A percentile compares a stretch with the other conserved stretches of the same genome.
Conservation (phyloP, 2,329 filamentous ascomycete genomes). For the Pseudogymnoascus destructans region DNA sequence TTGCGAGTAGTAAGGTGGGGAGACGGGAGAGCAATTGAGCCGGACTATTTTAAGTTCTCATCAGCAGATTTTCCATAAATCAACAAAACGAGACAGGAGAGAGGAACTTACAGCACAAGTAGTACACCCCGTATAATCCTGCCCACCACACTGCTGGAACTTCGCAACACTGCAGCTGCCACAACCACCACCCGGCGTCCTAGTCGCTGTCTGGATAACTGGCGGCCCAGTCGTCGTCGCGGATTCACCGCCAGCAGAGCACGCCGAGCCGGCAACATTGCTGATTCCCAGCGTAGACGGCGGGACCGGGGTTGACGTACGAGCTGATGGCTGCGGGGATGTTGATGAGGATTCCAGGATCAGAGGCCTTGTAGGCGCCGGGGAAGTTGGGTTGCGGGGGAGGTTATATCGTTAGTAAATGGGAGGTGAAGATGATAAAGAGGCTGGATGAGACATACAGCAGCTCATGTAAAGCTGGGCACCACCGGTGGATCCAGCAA, state of each 20-base stretch:
- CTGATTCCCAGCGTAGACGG: conserved; percentile 19
- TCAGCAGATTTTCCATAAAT: neutral
- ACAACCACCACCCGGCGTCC: neutral
- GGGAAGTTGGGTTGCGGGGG: conserved; percentile 28
- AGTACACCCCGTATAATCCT: conserved; percentile 13
- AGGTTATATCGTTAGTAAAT: conserved; percentile 28
- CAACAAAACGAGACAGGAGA: neutral
- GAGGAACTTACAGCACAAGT: conserved; percentile 7
- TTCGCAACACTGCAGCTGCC: conserved; percentile 12
- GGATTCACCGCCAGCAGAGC: conserved; percentile 12
- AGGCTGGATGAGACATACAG: conserved; percentile 14
- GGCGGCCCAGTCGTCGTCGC: conserved; percentile 11
- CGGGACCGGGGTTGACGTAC: conserved; percentile 29
- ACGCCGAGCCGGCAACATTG: conserved; percentile 14
- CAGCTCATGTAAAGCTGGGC: too few species aligned
- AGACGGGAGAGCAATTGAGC: conserved; percentile 11
- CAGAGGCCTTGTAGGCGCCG: conserved; percentile 13
- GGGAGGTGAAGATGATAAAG: conserved; percentile 31
- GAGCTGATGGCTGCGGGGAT: conserved; percentile 23
- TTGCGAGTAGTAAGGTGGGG: conserved; percentile 13
- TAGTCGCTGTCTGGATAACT: neutral
- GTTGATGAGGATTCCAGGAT: conserved; percentile 13
- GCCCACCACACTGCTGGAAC: conserved; percentile 15
- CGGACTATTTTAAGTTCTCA: neutral
- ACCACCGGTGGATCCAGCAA: too few species aligned